Evolutionary conservation across 805 yeast genomes (phyloP).

Genomic region (Candida germanica): DNA sequence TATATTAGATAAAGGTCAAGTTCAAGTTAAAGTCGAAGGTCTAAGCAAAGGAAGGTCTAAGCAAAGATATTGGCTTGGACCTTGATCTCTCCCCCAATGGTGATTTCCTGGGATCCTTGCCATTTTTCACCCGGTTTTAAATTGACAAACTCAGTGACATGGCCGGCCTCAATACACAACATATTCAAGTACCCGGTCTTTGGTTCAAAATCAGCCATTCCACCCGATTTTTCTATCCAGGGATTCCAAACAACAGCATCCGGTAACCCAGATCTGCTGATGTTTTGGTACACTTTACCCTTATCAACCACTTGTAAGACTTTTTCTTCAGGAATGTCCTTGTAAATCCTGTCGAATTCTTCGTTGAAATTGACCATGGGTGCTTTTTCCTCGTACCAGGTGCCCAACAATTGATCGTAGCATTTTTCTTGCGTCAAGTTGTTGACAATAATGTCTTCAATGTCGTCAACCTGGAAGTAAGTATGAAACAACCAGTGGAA

Average conservation of each 20-base stretch:
- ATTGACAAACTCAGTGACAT: conserved; percentile 64
- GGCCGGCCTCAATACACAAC: conserved; percentile 96
- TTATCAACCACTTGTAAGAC: conserved; percentile 64
- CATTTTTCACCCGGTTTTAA: conserved; percentile 73
- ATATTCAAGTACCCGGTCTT: conserved; percentile 77
- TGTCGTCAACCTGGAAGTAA: conserved; percentile 71
- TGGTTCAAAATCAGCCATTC: conserved; percentile 88
- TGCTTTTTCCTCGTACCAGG: conserved; percentile 63
- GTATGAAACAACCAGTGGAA: conserved; percentile 97
- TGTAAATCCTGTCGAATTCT: conserved; percentile 85
- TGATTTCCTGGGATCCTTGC: conserved; percentile 64
- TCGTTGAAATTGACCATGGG: conserved; percentile 70
- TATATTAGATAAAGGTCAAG: neutral
- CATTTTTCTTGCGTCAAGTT: conserved; percentile 73
- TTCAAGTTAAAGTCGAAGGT: neutral
- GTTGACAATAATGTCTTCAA: conserved; percentile 71
- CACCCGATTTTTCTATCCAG: conserved; percentile 78
- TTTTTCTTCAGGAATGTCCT: conserved; percentile 52
- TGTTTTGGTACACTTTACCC: conserved; percentile 68
- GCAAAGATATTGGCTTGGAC: conserved; percentile 49
- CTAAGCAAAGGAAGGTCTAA: neutral
- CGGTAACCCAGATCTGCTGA: conserved; percentile 61
- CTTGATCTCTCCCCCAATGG: conserved; percentile 57
- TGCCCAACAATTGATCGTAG: conserved; percentile 70
- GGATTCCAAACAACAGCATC: conserved; percentile 96